These are phyloP conservation scores for Oldenlandia corymbosa DNA, from an alignment of 257 asterid species.

Conservation along the genomic window DNA sequence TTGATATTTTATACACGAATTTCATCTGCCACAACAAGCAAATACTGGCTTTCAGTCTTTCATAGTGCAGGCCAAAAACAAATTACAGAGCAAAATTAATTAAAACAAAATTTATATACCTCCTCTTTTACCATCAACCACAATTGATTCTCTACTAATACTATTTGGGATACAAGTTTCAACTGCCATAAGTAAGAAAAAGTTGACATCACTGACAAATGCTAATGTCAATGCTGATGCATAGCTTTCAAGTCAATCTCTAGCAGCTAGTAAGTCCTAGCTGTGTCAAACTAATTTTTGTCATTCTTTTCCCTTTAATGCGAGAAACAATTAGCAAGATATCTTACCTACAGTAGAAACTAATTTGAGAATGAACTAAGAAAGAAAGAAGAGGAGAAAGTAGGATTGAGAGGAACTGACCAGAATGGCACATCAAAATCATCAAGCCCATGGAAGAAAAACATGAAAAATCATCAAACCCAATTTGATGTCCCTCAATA, in stretches of 20 bases:
- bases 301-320: constrained; percentile 36
- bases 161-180: constrained; percentile 38
- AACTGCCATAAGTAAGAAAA: neutral
- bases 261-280: constrained; percentile 31
- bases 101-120: constrained; percentile 33
- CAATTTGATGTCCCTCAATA: no score
- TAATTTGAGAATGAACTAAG: no score
- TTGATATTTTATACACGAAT: constrained; percentile 40
- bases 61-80: neutral
- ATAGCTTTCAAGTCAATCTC: constrained; percentile 38
- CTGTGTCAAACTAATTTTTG: constrained; percentile 28
- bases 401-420: constrained; percentile 42
- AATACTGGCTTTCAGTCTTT: neutral
- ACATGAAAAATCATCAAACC: no score
- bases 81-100: neutral
- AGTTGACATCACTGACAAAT: neutral
- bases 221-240: neutral
- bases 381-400: neutral
- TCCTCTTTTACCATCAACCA: constrained; percentile 54
- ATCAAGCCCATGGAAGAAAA: no score
- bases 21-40: constrained; percentile 10
- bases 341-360: constrained; percentile 44
- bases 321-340: constrained; percentile 35
- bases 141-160: constrained; percentile 42
- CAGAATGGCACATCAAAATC: constrained; percentile 83